These are phyloP conservation scores for Macrophomina tecta DNA, from an alignment of 2,329 filamentous ascomycete species.

Conservation along the genomic window DNA sequence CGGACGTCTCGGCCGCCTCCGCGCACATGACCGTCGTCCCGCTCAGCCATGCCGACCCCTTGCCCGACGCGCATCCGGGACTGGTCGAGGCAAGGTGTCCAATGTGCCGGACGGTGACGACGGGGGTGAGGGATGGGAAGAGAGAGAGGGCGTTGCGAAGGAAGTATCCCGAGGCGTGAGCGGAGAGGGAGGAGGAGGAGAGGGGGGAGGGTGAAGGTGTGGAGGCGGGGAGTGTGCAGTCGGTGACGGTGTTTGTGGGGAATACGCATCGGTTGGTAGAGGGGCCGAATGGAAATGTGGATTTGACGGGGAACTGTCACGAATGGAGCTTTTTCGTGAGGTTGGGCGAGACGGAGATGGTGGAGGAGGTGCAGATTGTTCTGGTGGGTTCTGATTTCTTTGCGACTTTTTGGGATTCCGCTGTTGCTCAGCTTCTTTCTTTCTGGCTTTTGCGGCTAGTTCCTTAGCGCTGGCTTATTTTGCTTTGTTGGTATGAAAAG, in stretches of 20 bases:
- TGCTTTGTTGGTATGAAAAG: neutral
- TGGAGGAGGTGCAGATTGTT: slow-evolving; percentile 51
- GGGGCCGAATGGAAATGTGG: slow-evolving; percentile 14
- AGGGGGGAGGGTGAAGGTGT: slow-evolving; percentile 34
- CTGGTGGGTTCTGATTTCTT: slow-evolving; percentile 32
- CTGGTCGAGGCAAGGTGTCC: slow-evolving; percentile 50
- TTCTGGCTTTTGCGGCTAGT: no score
- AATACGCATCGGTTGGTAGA: slow-evolving; percentile 47
- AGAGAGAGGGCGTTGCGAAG: slow-evolving; percentile 38
- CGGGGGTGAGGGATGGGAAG: slow-evolving; percentile 38
- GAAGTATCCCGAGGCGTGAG: slow-evolving; percentile 42
- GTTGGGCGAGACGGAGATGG: slow-evolving; percentile 51
- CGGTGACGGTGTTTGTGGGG: slow-evolving; percentile 52
- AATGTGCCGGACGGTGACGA: slow-evolving; percentile 53
- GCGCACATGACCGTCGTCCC: slow-evolving; percentile 48
- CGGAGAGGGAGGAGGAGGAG: slow-evolving; percentile 35
- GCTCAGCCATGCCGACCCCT: slow-evolving; percentile 44
- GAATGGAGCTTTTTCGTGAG: slow-evolving; percentile 56
- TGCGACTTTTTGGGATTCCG: neutral
- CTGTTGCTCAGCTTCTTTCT: neutral
- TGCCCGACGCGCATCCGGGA: slow-evolving; percentile 33
- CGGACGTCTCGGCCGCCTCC: slow-evolving; percentile 47
- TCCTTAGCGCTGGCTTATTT: neutral
- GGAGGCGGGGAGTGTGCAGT: slow-evolving; percentile 40
- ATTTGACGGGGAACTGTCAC: slow-evolving; percentile 44